phyloP scores from a whole-genome alignment of 2,329 filamentous ascomycete species.

The Myriangium duriaei region DNA sequence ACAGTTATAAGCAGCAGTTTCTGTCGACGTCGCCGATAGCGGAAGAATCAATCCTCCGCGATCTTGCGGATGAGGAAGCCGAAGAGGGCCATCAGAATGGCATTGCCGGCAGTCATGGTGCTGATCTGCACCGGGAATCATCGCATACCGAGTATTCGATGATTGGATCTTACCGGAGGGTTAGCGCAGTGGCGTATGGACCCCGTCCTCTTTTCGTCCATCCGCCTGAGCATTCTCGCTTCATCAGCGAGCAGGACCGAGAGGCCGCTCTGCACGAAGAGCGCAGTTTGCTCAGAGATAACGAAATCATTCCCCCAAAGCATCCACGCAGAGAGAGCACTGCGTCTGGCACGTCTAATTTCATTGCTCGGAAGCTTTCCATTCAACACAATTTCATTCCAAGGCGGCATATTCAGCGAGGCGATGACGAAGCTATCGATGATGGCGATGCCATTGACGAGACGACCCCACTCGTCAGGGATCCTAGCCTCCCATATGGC shows the following conservation, averaged over 20 bases:
- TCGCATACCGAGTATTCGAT: conserved; percentile 33
- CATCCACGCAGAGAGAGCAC: conserved; percentile 25
- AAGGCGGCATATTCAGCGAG: background rate
- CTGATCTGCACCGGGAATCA: conserved; percentile 10
- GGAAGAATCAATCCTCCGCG: conserved; percentile 21
- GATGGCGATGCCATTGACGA: conserved; percentile 10
- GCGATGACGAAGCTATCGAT: conserved; percentile 1
- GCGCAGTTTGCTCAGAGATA: conserved; percentile 46
- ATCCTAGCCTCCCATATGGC: conserved; percentile 28
- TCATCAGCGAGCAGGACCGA: conserved; percentile 40
- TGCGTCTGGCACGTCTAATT: conserved; percentile 9
- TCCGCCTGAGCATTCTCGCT: conserved; percentile 34
- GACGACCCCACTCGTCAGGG: conserved; percentile 14
- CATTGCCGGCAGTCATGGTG: conserved; percentile 10
- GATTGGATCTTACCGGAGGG: conserved; percentile 58
- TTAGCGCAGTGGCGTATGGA: conserved; percentile 62
- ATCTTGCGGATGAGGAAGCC: conserved; percentile 18
- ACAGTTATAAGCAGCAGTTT: conserved; percentile 3
- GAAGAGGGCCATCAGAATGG: conserved; percentile 12
- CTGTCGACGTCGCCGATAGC: conserved; percentile 16
- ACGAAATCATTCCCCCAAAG: conserved; percentile 44
- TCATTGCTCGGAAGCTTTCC: conserved; percentile 5
- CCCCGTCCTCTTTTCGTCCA: conserved; percentile 54
- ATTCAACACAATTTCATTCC: conserved; percentile 5
- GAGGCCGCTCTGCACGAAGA: conserved; percentile 44